Conservation (phyloP, 345 rosid genomes). For the Hibiscus tridactylites region DNA sequence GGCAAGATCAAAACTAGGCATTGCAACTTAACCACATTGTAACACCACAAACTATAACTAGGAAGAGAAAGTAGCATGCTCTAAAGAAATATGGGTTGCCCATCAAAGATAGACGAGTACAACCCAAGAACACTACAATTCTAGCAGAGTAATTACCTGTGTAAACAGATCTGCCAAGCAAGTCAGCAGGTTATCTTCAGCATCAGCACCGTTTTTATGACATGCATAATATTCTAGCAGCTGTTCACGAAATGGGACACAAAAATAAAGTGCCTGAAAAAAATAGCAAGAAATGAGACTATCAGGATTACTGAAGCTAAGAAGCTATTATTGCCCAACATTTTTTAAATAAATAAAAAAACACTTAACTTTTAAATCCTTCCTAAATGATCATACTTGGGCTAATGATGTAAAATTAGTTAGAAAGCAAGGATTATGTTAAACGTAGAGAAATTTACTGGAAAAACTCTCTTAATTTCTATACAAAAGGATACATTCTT, state of each 20-base stretch:
- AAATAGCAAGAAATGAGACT: neutral
- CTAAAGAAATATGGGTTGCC: neutral
- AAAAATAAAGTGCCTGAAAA: conserved; percentile 89
- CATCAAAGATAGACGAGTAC: neutral
- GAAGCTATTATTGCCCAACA: neutral
- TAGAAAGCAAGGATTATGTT: neutral
- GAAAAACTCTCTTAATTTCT: too few relatives aligned
- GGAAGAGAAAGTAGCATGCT: neutral
- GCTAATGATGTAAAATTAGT: neutral
- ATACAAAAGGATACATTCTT: too few relatives aligned
- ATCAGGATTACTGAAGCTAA: neutral
- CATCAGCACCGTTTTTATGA: conserved; percentile 62
- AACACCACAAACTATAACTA: neutral
- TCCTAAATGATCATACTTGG: neutral
- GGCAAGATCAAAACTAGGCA: neutral
- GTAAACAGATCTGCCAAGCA: conserved; percentile 92
- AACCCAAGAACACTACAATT: neutral
- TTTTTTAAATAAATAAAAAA: neutral
- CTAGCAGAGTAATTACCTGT: conserved; percentile 41
- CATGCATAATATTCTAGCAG: conserved; percentile 83
- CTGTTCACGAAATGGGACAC: conserved; percentile 97
- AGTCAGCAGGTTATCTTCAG: conserved; percentile 91
- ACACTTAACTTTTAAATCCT: neutral
- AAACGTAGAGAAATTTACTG: too few relatives aligned
- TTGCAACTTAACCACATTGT: neutral